Percentiles rank a stretch among this genome's conserved stretches.
These are phyloP conservation scores for Phytophthora macrochlamydospora DNA, from an alignment of 352 stramenopile species.

Conservation along the genomic window DNA sequence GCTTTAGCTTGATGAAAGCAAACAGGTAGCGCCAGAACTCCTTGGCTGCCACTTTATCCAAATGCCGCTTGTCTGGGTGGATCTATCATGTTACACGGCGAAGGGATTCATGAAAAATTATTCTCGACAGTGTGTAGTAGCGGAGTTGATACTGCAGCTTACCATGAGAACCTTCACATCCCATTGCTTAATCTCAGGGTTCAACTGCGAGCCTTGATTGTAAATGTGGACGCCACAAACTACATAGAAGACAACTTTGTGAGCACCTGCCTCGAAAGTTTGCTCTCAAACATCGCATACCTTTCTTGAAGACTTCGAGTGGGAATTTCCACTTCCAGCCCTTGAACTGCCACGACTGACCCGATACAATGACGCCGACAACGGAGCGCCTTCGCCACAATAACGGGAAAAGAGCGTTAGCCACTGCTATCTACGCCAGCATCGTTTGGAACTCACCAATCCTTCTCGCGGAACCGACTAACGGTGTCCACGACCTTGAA, in stretches of 20 bases:
- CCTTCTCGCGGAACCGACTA: conserved; percentile 81
- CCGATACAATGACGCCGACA: conserved; percentile 90
- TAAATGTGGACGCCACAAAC: conserved; percentile 88
- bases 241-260: conserved; percentile 24
- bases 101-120: too few relatives aligned
- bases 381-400: conserved; percentile 70
- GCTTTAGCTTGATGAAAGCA: conserved; percentile 81
- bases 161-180: conserved; percentile 92
- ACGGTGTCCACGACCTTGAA: conserved; percentile 92
- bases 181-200: conserved; percentile 89
- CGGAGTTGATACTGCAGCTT: neutral
- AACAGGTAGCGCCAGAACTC: conserved; percentile 93
- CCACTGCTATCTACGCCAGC: neutral
- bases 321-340: conserved; percentile 94
- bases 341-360: conserved; percentile 93
- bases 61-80: conserved; percentile 90
- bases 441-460: conserved; percentile 64
- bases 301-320: conserved; percentile 92
- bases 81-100: conserved; percentile 46
- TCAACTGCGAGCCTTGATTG: conserved; percentile 79
- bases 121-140: too few relatives aligned
- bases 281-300: conserved; percentile 25
- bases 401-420: neutral
- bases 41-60: conserved; percentile 89
- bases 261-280: neutral